Percentiles rank a stretch among this genome's conserved stretches.
phyloP scores from a whole-genome alignment of 1,284 basidiomycete genomes.

The Bjerkandera adusta region DNA sequence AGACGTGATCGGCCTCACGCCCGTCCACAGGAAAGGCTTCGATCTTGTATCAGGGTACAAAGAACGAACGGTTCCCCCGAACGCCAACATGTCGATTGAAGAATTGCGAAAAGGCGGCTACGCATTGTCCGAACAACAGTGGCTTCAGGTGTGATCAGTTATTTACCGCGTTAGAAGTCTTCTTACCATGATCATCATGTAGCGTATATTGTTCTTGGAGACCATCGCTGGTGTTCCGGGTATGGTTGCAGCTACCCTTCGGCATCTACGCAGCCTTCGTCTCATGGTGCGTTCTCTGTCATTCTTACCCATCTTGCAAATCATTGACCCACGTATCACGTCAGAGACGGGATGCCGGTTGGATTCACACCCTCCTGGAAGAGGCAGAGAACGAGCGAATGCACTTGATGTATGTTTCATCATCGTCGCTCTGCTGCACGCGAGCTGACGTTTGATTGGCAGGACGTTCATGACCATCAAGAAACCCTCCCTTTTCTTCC shows the following conservation, averaged over 20 bases:
- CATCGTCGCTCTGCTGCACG: conserved; percentile 17
- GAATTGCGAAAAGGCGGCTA: conserved; percentile 75
- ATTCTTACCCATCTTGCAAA: not conserved
- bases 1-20: not conserved
- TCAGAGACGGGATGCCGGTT: conserved; percentile 86
- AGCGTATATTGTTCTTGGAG: conserved; percentile 88
- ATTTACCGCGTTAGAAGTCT: conserved; percentile 1
- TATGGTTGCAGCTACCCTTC: conserved; percentile 88
- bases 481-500: conserved; percentile 77
- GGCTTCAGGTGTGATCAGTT: conserved; percentile 61
- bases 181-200: conserved; percentile 9
- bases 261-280: conserved; percentile 81
- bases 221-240: conserved; percentile 92
- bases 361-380: conserved; percentile 83
- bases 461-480: conserved; percentile 90
- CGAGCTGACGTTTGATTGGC: conserved; percentile 13
- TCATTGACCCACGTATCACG: conserved; percentile 11
- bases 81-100: conserved; percentile 59
- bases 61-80: conserved; percentile 62
- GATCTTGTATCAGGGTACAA: conserved; percentile 83
- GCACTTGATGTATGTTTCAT: conserved; percentile 74
- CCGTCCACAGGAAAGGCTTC: conserved; percentile 55
- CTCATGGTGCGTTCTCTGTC: conserved; percentile 58
- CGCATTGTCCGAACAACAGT: conserved; percentile 70
- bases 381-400: conserved; percentile 97